Evolutionary conservation across 768 basidiomycete species (phyloP), one percentile per base, ranked within the genome.

Genomic region (Suillus plorans): DNA sequence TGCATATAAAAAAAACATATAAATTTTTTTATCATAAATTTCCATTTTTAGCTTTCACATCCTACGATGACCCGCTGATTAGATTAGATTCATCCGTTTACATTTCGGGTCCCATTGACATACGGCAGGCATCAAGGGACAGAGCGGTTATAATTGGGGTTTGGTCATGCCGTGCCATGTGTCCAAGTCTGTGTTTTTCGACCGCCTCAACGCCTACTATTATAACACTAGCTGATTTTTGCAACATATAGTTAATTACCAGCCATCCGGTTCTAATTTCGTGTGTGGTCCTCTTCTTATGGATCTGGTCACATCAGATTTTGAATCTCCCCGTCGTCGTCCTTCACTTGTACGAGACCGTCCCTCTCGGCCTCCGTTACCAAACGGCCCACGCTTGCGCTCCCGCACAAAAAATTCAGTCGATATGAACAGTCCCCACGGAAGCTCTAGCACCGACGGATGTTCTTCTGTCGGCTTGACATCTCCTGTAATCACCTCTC

Each of bases 381-480:
- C 63, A 20, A 31, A 63, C n/a, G 74, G 74, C 0, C 74, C 74
- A 0, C 63, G 74, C 2, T 64, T 68, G 42, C 71, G 67, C 22
- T 66, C 69, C 0, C 66, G 61, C 16, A 61, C 57, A 39, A 72
- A 68, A 52, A 62, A 61, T 25, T 66, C 70, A 0, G 4, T 63
- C 6, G 72, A 73, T 44, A 58, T 67, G 22, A 50, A 49, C 28
- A 63, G 59, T n/a, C 57, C 62, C 10, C 52, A 37, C 18, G 56
- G 61, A 20, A 61, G 57, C 53, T 56, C 66, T 34, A 28, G 49
- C 16, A 50, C 57, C 16, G 67, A 68, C 42, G 41, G 47, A 34
- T 47, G 45, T 59, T 71, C 69, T 1, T 62, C 67, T 16, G 49
- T 28, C 1, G 50, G 47, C 3, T 9, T 58, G 8, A 28, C 66